Evolutionary conservation across 768 basidiomycete genomes (phyloP).

Genomic region (Auriscalpium orientale): DNA sequence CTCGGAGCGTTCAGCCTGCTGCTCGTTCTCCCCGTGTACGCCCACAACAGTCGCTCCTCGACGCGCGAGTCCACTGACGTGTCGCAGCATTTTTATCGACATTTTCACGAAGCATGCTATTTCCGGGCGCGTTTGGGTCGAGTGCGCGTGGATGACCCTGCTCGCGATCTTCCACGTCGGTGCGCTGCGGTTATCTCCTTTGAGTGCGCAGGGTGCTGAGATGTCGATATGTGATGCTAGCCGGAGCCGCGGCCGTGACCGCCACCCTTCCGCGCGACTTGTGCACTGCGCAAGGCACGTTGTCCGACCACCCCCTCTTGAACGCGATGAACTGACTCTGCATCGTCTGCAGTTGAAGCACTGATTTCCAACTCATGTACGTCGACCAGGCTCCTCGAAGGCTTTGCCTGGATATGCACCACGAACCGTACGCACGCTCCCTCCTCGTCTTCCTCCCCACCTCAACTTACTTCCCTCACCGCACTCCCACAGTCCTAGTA

Average conservation of each 20-base stretch:
- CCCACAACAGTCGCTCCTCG: not conserved
- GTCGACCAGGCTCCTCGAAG: constrained; percentile 7
- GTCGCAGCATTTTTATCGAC: constrained; percentile 6
- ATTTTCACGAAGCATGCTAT: constrained; percentile 1
- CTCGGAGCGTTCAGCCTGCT: constrained; percentile 13
- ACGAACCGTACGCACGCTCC: constrained; percentile 4
- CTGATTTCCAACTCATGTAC: constrained; percentile 4
- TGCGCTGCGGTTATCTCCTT: not conserved
- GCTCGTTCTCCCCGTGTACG: constrained; percentile 8
- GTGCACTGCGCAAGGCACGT: constrained; percentile 9
- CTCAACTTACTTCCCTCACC: not conserved
- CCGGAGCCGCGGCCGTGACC: constrained; percentile 8
- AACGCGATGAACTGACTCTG: not conserved
- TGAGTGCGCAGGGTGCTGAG: no score
- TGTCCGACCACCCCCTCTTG: not conserved
- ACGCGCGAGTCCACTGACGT: not conserved
- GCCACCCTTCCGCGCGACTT: constrained; percentile 5
- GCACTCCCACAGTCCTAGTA: constrained; percentile 2
- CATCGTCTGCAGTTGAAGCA: not conserved
- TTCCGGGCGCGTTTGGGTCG: constrained; percentile 9
- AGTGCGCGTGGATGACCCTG: constrained; percentile 10
- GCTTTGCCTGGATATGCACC: constrained; percentile 14
- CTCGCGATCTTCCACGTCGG: not conserved
- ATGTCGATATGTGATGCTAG: not conserved
- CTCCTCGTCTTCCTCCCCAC: not conserved